Conservation (phyloP, 768 basidiomycete species). For the Mycena maculata region DNA sequence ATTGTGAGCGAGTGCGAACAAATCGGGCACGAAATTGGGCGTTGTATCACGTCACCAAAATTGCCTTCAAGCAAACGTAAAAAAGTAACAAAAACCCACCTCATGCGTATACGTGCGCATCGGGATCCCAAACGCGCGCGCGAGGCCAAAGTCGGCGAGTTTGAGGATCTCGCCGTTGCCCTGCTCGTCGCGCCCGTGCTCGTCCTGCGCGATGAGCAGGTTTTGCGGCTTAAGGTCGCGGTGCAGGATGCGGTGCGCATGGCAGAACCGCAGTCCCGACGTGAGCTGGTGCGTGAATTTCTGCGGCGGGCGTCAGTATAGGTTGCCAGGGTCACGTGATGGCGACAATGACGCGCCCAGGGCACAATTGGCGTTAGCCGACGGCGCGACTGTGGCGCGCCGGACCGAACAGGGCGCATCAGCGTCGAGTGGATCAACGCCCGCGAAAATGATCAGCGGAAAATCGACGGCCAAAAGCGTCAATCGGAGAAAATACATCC, state of each 20-base stretch:
- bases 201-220: conserved; percentile 72
- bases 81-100: conserved; percentile 56
- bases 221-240: conserved; percentile 98
- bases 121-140: conserved; percentile 97
- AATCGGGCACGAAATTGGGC: too few species aligned
- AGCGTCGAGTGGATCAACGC: background rate
- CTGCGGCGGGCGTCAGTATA: conserved; percentile 61
- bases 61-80: background rate
- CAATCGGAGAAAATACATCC: background rate
- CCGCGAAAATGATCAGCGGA: background rate
- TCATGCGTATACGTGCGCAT: conserved; percentile 99
- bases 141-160: conserved; percentile 96
- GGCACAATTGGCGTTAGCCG: background rate
- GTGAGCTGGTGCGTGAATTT: conserved; percentile 97
- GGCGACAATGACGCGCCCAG: background rate
- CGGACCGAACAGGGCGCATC: background rate
- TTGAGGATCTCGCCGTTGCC: conserved; percentile 89
- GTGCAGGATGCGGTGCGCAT: conserved; percentile 95
- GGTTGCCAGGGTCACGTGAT: background rate
- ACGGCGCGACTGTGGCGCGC: background rate
- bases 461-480: too few species aligned
- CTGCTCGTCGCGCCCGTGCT: conserved; percentile 20
- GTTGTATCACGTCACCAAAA: too few species aligned
- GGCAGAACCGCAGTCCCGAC: conserved; percentile 92
- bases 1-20: background rate